Conservation (phyloP, 305 asterid genomes). For the Withania somnifera region DNA sequence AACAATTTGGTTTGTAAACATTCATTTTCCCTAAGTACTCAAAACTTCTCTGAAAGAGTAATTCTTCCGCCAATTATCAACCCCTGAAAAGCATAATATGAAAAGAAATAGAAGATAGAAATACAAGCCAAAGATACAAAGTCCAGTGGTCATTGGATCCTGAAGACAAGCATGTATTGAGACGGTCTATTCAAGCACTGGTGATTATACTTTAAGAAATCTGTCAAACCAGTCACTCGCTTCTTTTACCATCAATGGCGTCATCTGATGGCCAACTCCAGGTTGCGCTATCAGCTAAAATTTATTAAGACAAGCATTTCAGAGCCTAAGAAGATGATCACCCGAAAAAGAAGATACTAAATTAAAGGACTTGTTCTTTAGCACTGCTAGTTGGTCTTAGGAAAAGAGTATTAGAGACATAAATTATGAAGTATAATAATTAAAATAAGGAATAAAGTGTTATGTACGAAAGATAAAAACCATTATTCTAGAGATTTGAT, state of each 20-base stretch:
- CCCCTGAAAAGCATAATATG: not conserved
- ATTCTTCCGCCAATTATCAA: not conserved
- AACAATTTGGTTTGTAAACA: not conserved
- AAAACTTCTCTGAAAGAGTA: not conserved
- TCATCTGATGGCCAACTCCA: constrained; percentile 71
- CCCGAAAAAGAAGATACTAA: not conserved
- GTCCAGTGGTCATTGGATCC: not conserved
- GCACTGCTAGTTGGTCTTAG: not conserved
- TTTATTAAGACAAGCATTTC: not conserved
- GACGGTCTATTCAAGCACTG: not conserved
- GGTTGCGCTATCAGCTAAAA: constrained; percentile 50
- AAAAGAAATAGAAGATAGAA: not conserved
- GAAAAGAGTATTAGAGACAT: too few relatives aligned
- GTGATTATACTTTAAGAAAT: constrained; percentile 10
- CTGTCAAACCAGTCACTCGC: constrained; percentile 92
- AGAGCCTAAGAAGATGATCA: not conserved
- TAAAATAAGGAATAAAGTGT: too few relatives aligned
- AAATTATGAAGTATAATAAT: too few relatives aligned
- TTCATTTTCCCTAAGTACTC: not conserved
- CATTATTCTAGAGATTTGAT: not conserved
- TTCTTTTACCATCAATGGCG: constrained; percentile 69
- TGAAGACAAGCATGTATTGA: not conserved
- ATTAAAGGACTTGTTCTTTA: not conserved
- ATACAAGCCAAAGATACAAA: not conserved
- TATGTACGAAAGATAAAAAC: too few relatives aligned